phyloP scores from a whole-genome alignment of 768 basidiomycete species.

The Sutorius australiensis region DNA sequence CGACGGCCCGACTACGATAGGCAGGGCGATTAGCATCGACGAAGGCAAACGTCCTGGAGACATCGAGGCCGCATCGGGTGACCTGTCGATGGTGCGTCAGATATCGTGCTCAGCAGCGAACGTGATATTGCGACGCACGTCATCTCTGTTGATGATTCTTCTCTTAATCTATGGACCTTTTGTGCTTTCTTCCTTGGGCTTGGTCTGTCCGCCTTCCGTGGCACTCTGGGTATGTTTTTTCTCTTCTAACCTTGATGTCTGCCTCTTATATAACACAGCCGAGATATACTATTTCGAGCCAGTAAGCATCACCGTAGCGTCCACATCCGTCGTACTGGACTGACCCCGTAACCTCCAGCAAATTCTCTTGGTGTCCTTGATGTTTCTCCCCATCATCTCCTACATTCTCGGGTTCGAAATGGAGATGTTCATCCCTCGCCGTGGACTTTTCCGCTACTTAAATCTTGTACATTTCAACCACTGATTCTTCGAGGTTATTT shows the following conservation, averaged over 20 bases:
- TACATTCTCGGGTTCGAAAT: conserved; percentile 46
- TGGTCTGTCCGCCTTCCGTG: conserved; percentile 49
- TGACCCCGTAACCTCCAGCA: conserved; percentile 33
- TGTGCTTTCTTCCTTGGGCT: conserved; percentile 52
- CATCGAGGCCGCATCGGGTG: conserved; percentile 22
- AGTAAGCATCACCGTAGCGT: conserved; percentile 21
- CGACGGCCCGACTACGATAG: neutral
- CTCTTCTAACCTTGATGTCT: neutral
- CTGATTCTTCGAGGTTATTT: neutral
- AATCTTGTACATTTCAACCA: conserved; percentile 38
- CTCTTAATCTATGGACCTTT: conserved; percentile 35
- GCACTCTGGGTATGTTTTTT: conserved; percentile 40
- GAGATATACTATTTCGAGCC: conserved; percentile 64
- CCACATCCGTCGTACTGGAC: neutral
- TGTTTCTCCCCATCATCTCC: conserved; percentile 52
- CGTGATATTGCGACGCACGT: conserved; percentile 47
- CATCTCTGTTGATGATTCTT: conserved; percentile 35
- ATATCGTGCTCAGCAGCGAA: conserved; percentile 36
- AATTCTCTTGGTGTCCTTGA: conserved; percentile 47
- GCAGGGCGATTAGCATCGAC: neutral
- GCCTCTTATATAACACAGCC: conserved; percentile 28
- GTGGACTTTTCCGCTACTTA: conserved; percentile 44
- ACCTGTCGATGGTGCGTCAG: conserved; percentile 7
- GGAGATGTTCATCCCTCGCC: conserved; percentile 45
- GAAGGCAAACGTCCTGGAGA: conserved; percentile 24